phyloP scores from a whole-genome alignment of 2,329 filamentous ascomycete genomes.

The Aspergillus tubingensis region DNA sequence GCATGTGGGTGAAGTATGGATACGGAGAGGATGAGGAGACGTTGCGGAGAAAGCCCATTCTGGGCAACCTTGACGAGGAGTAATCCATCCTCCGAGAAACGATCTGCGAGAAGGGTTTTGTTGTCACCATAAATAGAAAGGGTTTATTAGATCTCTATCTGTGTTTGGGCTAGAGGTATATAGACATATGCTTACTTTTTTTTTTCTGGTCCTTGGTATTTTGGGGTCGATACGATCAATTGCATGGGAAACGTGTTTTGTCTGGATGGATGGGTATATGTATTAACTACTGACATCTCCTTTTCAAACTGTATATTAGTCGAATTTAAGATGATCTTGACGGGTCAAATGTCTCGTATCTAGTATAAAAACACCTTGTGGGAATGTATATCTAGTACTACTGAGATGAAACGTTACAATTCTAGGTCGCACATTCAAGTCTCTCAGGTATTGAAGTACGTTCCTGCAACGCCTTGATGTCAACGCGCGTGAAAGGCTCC shows the following conservation, averaged over 20 bases:
- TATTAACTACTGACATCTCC: background rate
- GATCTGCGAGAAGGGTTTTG: too few relatives aligned
- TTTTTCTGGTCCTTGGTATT: background rate
- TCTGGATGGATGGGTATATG: background rate
- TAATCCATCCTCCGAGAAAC: conserved; percentile 19
- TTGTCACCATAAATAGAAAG: background rate
- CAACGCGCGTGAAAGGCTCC: too few relatives aligned
- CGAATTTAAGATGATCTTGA: background rate
- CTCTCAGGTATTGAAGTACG: too few relatives aligned
- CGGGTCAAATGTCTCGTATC: background rate
- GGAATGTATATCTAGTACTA: too few relatives aligned
- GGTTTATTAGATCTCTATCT: background rate
- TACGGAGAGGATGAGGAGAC: conserved; percentile 45
- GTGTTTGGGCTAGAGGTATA: background rate
- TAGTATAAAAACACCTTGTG: too few relatives aligned
- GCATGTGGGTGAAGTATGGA: conserved; percentile 43
- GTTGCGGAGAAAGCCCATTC: conserved; percentile 40
- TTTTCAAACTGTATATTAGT: conserved; percentile 15
- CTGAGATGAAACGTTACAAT: too few relatives aligned
- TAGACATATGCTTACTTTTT: background rate
- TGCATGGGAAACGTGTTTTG: conserved; percentile 8
- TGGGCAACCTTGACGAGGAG: conserved; percentile 44
- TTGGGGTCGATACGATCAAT: background rate
- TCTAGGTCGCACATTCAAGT: too few relatives aligned
- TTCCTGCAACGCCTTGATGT: too few relatives aligned